A percentile compares a stretch with the other conserved stretches of the same genome.
Evolutionary conservation across 2,329 filamentous ascomycete species (phyloP).

Genomic region (Epichloe uncinata): DNA sequence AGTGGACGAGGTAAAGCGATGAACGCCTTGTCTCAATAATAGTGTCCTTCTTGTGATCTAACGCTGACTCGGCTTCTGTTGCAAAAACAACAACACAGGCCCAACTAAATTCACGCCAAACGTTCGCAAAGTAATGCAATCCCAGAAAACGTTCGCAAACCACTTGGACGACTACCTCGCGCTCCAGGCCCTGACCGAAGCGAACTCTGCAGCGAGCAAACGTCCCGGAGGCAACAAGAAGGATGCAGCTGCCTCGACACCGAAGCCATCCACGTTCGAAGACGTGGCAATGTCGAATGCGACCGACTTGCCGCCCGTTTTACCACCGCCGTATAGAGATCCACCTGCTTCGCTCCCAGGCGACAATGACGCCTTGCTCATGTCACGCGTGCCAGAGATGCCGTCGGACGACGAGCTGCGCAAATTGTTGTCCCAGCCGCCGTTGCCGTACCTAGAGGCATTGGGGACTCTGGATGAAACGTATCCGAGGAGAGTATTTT

Average conservation of each 20-base stretch:
- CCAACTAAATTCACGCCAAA: slow-evolving; percentile 50
- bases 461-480: slow-evolving; percentile 30
- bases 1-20: slow-evolving; percentile 26
- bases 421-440: slow-evolving; percentile 47
- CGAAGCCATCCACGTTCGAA: slow-evolving; percentile 9
- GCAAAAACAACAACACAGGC: slow-evolving; percentile 13
- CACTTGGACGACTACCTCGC: slow-evolving; percentile 71
- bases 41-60: neutral
- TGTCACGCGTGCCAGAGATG: slow-evolving; percentile 41
- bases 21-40: neutral
- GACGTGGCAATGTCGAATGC: slow-evolving; percentile 17
- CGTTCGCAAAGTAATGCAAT: slow-evolving; percentile 64
- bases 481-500: slow-evolving; percentile 54
- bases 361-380: slow-evolving; percentile 45
- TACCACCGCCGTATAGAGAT: slow-evolving; percentile 20
- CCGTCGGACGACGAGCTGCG: slow-evolving; percentile 50
- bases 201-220: slow-evolving; percentile 18
- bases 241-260: slow-evolving; percentile 11
- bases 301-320: slow-evolving; percentile 16
- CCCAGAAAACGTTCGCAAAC: slow-evolving; percentile 73
- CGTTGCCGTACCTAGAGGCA: slow-evolving; percentile 55
- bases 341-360: slow-evolving; percentile 28
- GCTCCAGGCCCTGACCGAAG: slow-evolving; percentile 33
- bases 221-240: slow-evolving; percentile 15
- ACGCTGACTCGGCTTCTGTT: neutral